Evolutionary conservation across 768 basidiomycete genomes (phyloP).

Genomic region (Megacollybia marginata): DNA sequence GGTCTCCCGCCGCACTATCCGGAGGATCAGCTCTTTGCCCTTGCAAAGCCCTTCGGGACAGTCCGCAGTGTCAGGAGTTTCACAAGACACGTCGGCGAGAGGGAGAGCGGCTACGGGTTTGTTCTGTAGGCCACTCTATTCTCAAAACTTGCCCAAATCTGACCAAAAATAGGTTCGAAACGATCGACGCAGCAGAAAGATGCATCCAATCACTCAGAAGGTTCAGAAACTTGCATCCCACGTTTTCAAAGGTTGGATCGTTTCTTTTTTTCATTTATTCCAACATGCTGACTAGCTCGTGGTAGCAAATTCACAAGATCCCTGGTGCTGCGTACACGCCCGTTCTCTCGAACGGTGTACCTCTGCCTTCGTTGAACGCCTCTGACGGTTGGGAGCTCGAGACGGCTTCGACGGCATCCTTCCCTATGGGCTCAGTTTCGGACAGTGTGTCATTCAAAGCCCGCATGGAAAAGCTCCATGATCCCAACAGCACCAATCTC

Average conservation of each 20-base stretch:
- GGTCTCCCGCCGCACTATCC: slow-evolving; percentile 79
- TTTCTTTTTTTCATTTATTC: slow-evolving; percentile 4
- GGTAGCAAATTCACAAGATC: slow-evolving; percentile 69
- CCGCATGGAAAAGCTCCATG: slow-evolving; percentile 72
- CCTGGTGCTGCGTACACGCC: slow-evolving; percentile 64
- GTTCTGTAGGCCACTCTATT: slow-evolving; percentile 8
- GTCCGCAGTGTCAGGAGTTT: slow-evolving; percentile 79
- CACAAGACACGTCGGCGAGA: slow-evolving; percentile 74
- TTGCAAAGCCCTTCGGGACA: slow-evolving; percentile 64
- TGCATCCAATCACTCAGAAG: slow-evolving; percentile 67
- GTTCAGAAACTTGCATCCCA: slow-evolving; percentile 76
- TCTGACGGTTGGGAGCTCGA: slow-evolving; percentile 8
- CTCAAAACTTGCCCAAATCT: background rate
- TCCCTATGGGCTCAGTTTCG: background rate
- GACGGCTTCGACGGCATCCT: too few relatives aligned
- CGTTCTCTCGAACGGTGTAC: slow-evolving; percentile 9
- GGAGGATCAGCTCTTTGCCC: slow-evolving; percentile 69
- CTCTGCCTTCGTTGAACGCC: slow-evolving; percentile 12
- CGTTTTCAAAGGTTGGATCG: slow-evolving; percentile 67
- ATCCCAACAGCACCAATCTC: slow-evolving; percentile 63
- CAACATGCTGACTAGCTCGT: background rate
- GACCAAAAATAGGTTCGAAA: slow-evolving; percentile 45
- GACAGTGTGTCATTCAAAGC: slow-evolving; percentile 47
- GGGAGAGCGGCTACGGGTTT: slow-evolving; percentile 38
- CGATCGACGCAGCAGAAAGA: slow-evolving; percentile 58